Base-by-base conservation (phyloP, 192 early-diverging fungal genomes). In the Linderina pennispora region DNA sequence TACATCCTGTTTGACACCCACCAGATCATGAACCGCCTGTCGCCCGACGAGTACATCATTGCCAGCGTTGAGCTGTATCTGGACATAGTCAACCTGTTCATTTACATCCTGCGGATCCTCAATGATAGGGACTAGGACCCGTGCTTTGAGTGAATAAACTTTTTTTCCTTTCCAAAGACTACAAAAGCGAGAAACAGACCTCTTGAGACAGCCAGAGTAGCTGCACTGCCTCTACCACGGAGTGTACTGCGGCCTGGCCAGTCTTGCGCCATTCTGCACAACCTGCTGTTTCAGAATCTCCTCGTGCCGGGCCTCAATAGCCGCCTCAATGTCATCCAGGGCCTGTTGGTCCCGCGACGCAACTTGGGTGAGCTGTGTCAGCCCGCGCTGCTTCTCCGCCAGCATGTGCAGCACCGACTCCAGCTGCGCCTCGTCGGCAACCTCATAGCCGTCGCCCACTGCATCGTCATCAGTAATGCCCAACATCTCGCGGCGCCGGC, bases 1-100 rank as follows among this genome's bases (percentile, higher is more conserved):
- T 90, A 84, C 72, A 85, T 90, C 44, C 55, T 88, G 33, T 84
- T 77, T 38, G 88, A 90, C 57, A 90, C 88, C 2, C 76, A 79
- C 36, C 55, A 68, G 51, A 75, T 90, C 19, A 82, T 87, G 65
- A 69, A 78, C 50, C 65, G 77, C n/a, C 50, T 82, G 18, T 78
- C 73, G 14, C 81, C 80, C n/a, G 88, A 90, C 39, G 84, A 87
- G 25, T 88, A 85, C 40, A 77, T 89, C 14, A 41, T 78, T 35
- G 83, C 79, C 18, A 62, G 80, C 22, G 45, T 83, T 23, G 70
- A 68, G 25, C 65, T 90, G 36, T 90, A 90, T 48, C 64, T 90
- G 26, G 87, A 90, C 50, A 57, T 90, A 20, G 50, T 90, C 54
- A 90, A 90, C 47, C 63, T 90, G 41, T 90, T 90, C 70, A 23